Base-by-base conservation (phyloP, 495 filamentous ascomycete genomes). In the Glarea lozoyensis region DNA sequence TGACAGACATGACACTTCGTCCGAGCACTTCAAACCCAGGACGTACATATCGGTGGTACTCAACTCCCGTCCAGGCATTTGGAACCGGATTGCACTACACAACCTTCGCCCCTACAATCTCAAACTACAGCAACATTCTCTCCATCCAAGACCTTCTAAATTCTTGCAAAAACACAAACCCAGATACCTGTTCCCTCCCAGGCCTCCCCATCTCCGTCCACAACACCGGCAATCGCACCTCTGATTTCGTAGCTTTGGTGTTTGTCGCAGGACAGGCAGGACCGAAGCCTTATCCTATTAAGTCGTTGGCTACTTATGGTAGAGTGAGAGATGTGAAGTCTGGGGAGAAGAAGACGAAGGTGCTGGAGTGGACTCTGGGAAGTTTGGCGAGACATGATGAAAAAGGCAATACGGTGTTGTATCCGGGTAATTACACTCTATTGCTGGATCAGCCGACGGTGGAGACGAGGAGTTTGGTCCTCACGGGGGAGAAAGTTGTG, bases 31-130 rank as follows among this genome's bases (percentile, higher is more conserved):
- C 48, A 5, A 19, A 64, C 34, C 37, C 48, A 0, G 75, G 77
- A 1, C 66, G 75, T 35, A 82, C 78, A 0, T 82, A 82, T 44
- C 73, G 69, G 52, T 82, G 72, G 72, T 82, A 79, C 48, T 72
- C 67, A 1, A 66, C 53, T 2, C 61, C 75, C 0, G 65, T 74
- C 15, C 72, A 71, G 19, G 65, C 66, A 7, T 81, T 79, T 44
- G 77, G 75, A 1, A 67, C 64, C 43, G 77, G 76, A 0, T 45
- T 79, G 7, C 72, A 69, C 57, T 72, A 75, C 46, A 69, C 73
- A 0, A 67, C 59, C 4, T 70, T 73, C 54, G 50, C 59, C 17
- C 58, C 66, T 2, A 63, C 63, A 0, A 49, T 61, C 53, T 0
- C 43, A 49, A 10, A 27, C 54, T 3, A 37, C 10, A 10, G 47